Conservation (phyloP, 2,329 filamentous ascomycete species). For the Aspergillus sp. region DNA sequence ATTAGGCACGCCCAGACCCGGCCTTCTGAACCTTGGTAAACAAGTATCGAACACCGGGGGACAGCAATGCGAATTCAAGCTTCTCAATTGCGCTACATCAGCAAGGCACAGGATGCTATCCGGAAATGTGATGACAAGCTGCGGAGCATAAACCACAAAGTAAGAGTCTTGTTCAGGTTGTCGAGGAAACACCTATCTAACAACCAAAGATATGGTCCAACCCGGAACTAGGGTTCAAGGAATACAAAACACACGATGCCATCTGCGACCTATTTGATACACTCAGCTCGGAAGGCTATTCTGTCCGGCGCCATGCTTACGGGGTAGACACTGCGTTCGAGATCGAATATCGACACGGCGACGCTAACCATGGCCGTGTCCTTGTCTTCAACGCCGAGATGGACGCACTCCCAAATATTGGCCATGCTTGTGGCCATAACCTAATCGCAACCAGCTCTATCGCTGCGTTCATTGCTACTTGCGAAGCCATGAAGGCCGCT, state of each 20-base stretch:
- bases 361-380: slow-evolving; percentile 20
- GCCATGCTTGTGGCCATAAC: slow-evolving; percentile 39
- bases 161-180: background rate
- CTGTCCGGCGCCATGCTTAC: slow-evolving; percentile 47
- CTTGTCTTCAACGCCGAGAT: slow-evolving; percentile 40
- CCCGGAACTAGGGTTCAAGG: slow-evolving; percentile 53
- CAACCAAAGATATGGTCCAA: slow-evolving; percentile 40
- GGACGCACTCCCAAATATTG: slow-evolving; percentile 37
- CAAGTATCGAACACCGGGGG: background rate
- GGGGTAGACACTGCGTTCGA: slow-evolving; percentile 52
- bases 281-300: slow-evolving; percentile 38
- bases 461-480: slow-evolving; percentile 35
- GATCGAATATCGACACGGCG: slow-evolving; percentile 34
- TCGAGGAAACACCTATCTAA: background rate
- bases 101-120: slow-evolving; percentile 24
- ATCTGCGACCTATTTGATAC: slow-evolving; percentile 42
- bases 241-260: slow-evolving; percentile 51
- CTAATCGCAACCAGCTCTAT: slow-evolving; percentile 33
- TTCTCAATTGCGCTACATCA: slow-evolving; percentile 24
- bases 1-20: background rate
- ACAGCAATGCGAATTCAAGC: slow-evolving; percentile 23
- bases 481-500: slow-evolving; percentile 28
- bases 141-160: slow-evolving; percentile 26
- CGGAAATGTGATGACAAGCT: slow-evolving; percentile 22
- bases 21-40: background rate